phyloP scores from a whole-genome alignment of 2,329 filamentous ascomycete genomes.

The Lachnellula cervina region DNA sequence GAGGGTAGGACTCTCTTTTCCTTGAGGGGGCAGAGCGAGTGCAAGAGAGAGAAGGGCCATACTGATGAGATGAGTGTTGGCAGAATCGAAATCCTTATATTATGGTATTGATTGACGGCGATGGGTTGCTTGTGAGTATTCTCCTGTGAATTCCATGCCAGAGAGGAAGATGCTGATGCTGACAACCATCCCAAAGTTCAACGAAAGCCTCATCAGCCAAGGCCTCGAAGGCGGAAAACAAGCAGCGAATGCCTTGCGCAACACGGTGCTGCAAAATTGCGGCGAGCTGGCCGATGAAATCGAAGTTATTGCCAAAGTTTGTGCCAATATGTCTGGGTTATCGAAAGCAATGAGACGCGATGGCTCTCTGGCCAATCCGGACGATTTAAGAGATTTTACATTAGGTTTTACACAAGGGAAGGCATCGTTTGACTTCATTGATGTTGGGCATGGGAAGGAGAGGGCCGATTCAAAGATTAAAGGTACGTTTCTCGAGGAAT shows the following conservation, averaged over 20 bases:
- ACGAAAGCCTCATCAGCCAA: slow-evolving; percentile 48
- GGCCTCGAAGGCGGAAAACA: slow-evolving; percentile 41
- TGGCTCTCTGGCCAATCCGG: slow-evolving; percentile 40
- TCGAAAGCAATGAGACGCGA: slow-evolving; percentile 45
- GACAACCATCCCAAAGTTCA: slow-evolving; percentile 44
- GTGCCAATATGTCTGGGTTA: slow-evolving; percentile 50
- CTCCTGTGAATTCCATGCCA: slow-evolving; percentile 2
- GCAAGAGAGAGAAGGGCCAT: background rate
- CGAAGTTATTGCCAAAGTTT: slow-evolving; percentile 52
- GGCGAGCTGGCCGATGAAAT: slow-evolving; percentile 41
- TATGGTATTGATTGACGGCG: slow-evolving; percentile 57
- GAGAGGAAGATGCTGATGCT: background rate
- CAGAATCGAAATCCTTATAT: slow-evolving; percentile 52
- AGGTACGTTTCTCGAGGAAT: slow-evolving; percentile 36
- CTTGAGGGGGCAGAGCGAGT: background rate
- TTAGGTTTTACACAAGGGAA: slow-evolving; percentile 56
- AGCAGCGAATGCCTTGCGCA: slow-evolving; percentile 41
- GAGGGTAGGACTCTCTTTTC: slow-evolving; percentile 38
- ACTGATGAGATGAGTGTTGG: slow-evolving; percentile 4
- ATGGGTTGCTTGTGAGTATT: slow-evolving; percentile 52
- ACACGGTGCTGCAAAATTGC: slow-evolving; percentile 44
- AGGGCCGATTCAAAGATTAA: slow-evolving; percentile 56
- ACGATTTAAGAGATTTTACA: slow-evolving; percentile 52
- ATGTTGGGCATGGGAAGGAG: slow-evolving; percentile 56
- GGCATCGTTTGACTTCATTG: slow-evolving; percentile 58